Percentiles rank a stretch among this genome's conserved stretches.
Evolutionary conservation across 805 yeast genomes (phyloP).

Genomic region (Starmerella roubikii): DNA sequence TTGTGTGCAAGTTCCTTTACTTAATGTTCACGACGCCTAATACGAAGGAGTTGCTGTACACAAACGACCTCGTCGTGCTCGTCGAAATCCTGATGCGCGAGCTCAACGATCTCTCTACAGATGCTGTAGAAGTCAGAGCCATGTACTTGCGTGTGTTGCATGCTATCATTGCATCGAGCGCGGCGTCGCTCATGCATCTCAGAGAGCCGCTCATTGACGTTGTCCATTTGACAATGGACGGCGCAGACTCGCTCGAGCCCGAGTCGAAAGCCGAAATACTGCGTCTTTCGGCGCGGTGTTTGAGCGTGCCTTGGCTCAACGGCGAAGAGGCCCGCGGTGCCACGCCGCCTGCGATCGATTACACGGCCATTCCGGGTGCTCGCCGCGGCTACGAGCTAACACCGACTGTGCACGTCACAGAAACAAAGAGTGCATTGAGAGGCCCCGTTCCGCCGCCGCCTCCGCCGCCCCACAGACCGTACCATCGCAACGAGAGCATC

Average conservation of each 20-base stretch:
- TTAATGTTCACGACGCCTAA: constrained; percentile 52
- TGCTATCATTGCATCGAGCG: constrained; percentile 59
- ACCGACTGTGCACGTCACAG: too few relatives aligned
- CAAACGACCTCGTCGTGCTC: constrained; percentile 73
- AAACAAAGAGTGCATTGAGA: too few relatives aligned
- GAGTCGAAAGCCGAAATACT: constrained; percentile 5
- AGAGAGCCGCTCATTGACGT: constrained; percentile 38
- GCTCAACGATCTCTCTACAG: constrained; percentile 46
- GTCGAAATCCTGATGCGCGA: constrained; percentile 76
- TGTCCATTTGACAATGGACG: constrained; percentile 23
- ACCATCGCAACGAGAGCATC: constrained; percentile 6
- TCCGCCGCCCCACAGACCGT: constrained; percentile 6
- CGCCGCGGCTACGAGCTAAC: too few relatives aligned
- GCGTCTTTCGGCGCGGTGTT: constrained; percentile 16
- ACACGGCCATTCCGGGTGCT: too few relatives aligned
- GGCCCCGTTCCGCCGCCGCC: background rate
- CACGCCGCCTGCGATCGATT: too few relatives aligned
- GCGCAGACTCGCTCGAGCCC: constrained; percentile 3
- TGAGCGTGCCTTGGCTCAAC: constrained; percentile 15
- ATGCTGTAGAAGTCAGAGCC: constrained; percentile 43
- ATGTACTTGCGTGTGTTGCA: constrained; percentile 61
- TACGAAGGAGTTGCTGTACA: constrained; percentile 56
- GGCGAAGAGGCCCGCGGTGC: background rate
- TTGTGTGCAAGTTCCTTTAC: constrained; percentile 67
- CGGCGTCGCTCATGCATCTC: constrained; percentile 38